A percentile compares a stretch with the other conserved stretches of the same genome.
Evolutionary conservation across 2,329 filamentous ascomycete genomes (phyloP).

Genomic region (Fusarium sp.): DNA sequence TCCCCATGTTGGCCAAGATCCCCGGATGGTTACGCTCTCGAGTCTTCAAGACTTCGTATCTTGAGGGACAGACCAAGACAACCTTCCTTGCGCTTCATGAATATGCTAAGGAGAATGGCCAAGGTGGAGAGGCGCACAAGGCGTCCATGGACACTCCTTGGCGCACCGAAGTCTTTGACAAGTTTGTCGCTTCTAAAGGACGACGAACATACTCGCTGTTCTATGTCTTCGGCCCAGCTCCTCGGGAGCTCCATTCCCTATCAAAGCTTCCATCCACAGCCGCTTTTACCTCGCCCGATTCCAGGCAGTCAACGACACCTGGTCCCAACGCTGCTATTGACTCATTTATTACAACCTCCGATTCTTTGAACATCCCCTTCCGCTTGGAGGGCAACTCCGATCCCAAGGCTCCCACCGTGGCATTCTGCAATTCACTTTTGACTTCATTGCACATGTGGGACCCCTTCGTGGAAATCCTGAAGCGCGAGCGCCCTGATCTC

Average conservation of each 20-base stretch:
- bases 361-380: constrained; percentile 78
- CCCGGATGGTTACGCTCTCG: constrained; percentile 84
- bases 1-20: constrained; percentile 75
- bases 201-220: constrained; percentile 76
- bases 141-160: constrained; percentile 72
- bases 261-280: constrained; percentile 60
- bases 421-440: constrained; percentile 84
- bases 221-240: constrained; percentile 82
- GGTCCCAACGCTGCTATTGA: constrained; percentile 66
- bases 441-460: constrained; percentile 87
- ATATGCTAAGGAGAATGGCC: constrained; percentile 73
- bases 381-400: constrained; percentile 78
- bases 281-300: constrained; percentile 66
- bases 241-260: constrained; percentile 73
- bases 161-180: constrained; percentile 67
- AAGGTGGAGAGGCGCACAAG: constrained; percentile 72
- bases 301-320: constrained; percentile 65
- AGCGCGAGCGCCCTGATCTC: constrained; percentile 69
- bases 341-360: constrained; percentile 75
- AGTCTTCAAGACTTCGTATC: constrained; percentile 73
- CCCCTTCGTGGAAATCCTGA: constrained; percentile 72
- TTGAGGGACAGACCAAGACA: constrained; percentile 65
- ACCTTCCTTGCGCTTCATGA: constrained; percentile 77
- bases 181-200: constrained; percentile 67
- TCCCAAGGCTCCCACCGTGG: constrained; percentile 75